These are phyloP conservation scores for Arxiozyma telluris DNA, from an alignment of 1,139 yeast genomes.

Conservation along the genomic window DNA sequence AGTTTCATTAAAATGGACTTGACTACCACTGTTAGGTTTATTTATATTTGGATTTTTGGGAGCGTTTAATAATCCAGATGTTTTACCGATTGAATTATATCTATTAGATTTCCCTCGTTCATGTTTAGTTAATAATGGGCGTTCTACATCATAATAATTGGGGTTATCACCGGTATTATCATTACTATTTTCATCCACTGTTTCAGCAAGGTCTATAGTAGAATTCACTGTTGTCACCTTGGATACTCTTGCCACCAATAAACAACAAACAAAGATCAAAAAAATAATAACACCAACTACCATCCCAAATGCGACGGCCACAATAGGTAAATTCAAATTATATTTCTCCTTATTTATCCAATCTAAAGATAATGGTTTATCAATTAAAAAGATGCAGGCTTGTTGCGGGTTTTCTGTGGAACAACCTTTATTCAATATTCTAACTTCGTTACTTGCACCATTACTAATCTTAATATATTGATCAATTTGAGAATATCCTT, in stretches of 20 bases:
- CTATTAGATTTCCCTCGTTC: not conserved
- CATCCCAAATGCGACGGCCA: conserved; percentile 59
- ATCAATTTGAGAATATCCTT: conserved; percentile 34
- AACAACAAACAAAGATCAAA: conserved; percentile 32
- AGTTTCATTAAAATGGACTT: not conserved
- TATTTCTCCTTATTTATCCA: conserved; percentile 52
- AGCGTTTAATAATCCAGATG: not conserved
- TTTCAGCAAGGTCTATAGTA: not conserved
- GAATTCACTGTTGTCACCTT: not conserved
- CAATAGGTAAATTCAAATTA: conserved; percentile 53
- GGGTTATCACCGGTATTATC: not conserved
- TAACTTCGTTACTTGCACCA: conserved; percentile 58
- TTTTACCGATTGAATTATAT: not conserved
- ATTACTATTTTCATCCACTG: not conserved
- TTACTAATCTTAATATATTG: conserved; percentile 27
- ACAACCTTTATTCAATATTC: conserved; percentile 61
- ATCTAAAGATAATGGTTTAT: conserved; percentile 51
- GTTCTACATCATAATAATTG: not conserved
- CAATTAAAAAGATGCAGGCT: conserved; percentile 59
- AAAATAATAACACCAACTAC: conserved; percentile 41
- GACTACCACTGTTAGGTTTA: not conserved
- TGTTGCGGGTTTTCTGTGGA: conserved; percentile 36
- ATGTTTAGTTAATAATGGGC: not conserved
- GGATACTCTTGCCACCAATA: conserved; percentile 8
- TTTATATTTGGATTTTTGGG: not conserved